These are phyloP conservation scores for Zygosaccharomyces gambellarensis DNA, from an alignment of 805 yeast genomes.

Conservation along the genomic window DNA sequence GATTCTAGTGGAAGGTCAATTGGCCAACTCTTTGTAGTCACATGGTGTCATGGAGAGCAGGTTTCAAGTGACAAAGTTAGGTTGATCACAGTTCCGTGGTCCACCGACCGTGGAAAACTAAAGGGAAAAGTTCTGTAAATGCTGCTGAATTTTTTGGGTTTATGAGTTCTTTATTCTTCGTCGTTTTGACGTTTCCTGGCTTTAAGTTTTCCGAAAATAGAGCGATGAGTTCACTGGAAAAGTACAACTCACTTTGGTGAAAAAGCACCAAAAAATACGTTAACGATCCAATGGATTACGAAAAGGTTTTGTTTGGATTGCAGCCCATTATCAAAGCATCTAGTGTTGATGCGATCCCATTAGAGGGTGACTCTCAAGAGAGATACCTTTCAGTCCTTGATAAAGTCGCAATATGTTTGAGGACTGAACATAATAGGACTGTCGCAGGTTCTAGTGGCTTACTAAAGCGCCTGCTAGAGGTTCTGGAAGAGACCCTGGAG, in stretches of 20 bases:
- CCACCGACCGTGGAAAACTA: too few relatives aligned
- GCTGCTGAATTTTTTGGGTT: not conserved
- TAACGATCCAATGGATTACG: conserved; percentile 30
- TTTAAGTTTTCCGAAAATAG: not conserved
- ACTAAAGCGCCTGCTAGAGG: conserved; percentile 18
- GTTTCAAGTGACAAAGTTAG: too few relatives aligned
- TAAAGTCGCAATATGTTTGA: conserved; percentile 30
- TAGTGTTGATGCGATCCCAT: conserved; percentile 14
- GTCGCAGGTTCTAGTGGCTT: conserved; percentile 30
- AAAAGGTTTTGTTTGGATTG: conserved; percentile 29
- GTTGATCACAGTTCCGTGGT: too few relatives aligned
- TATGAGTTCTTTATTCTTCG: not conserved
- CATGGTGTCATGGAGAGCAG: too few relatives aligned
- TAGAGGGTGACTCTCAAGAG: conserved; percentile 18
- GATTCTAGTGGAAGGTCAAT: too few relatives aligned
- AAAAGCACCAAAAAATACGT: not conserved
- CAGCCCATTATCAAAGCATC: conserved; percentile 28
- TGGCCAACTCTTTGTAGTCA: too few relatives aligned
- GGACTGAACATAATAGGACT: conserved; percentile 30
- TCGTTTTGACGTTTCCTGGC: not conserved
- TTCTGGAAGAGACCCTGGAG: conserved; percentile 13
- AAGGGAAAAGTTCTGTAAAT: not conserved
- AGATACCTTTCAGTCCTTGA: conserved; percentile 26
- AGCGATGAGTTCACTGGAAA: not conserved
- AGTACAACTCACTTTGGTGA: not conserved